phyloP scores from a whole-genome alignment of 148 eudicot genomes.

The Chenopodium formosanum region DNA sequence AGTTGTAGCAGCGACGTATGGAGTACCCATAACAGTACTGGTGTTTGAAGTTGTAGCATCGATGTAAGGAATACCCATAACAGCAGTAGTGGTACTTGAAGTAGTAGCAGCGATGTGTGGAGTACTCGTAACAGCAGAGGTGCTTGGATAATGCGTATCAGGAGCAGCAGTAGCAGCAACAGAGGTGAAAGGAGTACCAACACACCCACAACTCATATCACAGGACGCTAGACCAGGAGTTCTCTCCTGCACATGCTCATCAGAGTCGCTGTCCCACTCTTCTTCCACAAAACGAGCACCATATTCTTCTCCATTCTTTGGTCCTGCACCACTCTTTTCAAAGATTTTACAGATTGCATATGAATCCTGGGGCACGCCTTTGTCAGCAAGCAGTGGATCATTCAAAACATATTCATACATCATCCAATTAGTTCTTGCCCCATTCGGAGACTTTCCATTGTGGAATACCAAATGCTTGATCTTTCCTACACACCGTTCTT shows the following conservation, averaged over 20 bases:
- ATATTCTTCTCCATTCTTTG: constrained; percentile 65
- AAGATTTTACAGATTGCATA: constrained; percentile 69
- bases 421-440: constrained; percentile 83
- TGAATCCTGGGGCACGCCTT: constrained; percentile 47
- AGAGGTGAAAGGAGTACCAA: background rate
- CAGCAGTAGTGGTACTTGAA: too few relatives aligned
- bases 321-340: constrained; percentile 69
- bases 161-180: background rate
- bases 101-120: too few relatives aligned
- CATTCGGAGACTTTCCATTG: constrained; percentile 54
- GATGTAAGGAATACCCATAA: too few relatives aligned
- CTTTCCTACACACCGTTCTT: constrained; percentile 50
- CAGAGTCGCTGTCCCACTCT: constrained; percentile 56
- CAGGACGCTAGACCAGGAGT: constrained; percentile 1
- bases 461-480: constrained; percentile 76
- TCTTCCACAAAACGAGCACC: constrained; percentile 78
- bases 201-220: background rate
- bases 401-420: constrained; percentile 64
- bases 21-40: too few relatives aligned
- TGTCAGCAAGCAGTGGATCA: constrained; percentile 38
- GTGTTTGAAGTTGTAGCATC: too few relatives aligned
- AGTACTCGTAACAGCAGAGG: too few relatives aligned
- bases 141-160: background rate
- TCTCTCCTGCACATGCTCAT: constrained; percentile 12
- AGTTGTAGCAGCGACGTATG: too few relatives aligned